Percentiles rank a stretch among this genome's conserved stretches.
phyloP scores from a whole-genome alignment of 192 early-diverging fungal genomes.

The Coemansia sp. region DNA sequence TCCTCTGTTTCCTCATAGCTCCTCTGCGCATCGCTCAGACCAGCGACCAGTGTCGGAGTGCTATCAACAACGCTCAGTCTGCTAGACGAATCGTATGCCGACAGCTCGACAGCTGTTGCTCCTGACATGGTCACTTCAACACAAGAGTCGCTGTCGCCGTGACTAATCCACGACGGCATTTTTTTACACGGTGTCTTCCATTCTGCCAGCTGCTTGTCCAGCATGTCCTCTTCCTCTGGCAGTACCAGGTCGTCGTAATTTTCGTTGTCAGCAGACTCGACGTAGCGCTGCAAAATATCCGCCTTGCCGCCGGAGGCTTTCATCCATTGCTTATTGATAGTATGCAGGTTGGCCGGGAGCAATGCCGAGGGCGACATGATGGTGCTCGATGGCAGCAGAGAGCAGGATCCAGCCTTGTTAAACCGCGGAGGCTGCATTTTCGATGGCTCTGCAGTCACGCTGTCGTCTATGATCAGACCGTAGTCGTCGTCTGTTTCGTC shows the following conservation, averaged over 20 bases:
- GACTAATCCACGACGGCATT: constrained; percentile 4
- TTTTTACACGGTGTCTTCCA: constrained; percentile 40
- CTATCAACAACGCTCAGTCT: background rate
- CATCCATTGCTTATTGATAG: constrained; percentile 18
- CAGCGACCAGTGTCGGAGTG: constrained; percentile 5
- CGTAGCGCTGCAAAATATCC: constrained; percentile 31
- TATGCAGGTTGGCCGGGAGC: constrained; percentile 30
- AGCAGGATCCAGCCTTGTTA: constrained; percentile 42
- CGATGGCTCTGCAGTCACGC: constrained; percentile 28
- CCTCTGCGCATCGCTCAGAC: background rate
- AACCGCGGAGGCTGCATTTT: constrained; percentile 24
- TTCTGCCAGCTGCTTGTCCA: constrained; percentile 38
- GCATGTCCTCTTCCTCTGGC: constrained; percentile 39
- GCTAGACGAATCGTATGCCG: background rate
- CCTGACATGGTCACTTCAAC: constrained; percentile 42
- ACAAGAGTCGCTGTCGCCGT: constrained; percentile 18
- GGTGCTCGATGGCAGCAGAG: constrained; percentile 27
- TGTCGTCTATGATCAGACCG: constrained; percentile 49
- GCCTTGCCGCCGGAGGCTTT: constrained; percentile 12
- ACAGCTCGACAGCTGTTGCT: constrained; percentile 39
- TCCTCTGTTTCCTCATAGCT: constrained; percentile 1
- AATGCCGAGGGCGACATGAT: constrained; percentile 26
- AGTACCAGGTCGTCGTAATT: constrained; percentile 51
- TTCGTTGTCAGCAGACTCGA: constrained; percentile 33
- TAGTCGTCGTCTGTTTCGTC: constrained; percentile 43